Conservation (phyloP, 1,139 yeast genomes). For the Nakaseomyces kungkrabaensis region DNA sequence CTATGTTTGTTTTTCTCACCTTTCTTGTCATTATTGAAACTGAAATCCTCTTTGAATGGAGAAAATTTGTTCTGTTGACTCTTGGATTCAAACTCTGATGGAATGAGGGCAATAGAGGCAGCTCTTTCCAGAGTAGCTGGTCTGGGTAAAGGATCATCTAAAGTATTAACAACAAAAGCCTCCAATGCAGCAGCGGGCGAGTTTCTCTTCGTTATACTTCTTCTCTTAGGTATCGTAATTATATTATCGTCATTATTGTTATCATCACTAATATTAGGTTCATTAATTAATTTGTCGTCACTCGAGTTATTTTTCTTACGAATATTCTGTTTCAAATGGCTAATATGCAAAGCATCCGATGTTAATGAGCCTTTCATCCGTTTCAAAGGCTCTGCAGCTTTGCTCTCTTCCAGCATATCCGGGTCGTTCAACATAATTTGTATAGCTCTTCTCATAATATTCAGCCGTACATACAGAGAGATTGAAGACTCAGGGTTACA, state of each 20-base stretch:
- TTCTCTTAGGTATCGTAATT: neutral
- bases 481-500: slow-evolving; percentile 77
- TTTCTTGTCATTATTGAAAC: neutral
- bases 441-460: slow-evolving; percentile 64
- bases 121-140: neutral
- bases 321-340: neutral
- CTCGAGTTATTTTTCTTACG: neutral
- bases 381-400: slow-evolving; percentile 1
- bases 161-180: neutral
- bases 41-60: neutral
- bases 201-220: neutral
- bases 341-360: neutral
- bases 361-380: neutral
- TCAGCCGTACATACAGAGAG: slow-evolving; percentile 64
- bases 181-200: neutral
- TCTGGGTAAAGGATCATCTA: neutral
- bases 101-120: neutral
- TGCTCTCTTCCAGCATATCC: slow-evolving; percentile 12
- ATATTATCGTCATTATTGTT: neutral
- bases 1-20: neutral
- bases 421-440: slow-evolving; percentile 40
- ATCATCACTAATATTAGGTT: neutral
- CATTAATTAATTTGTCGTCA: neutral
- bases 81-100: neutral
- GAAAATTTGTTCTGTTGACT: neutral